Evolutionary conservation across 129 eudicot species (phyloP).

Genomic region (Flaveria robusta): DNA sequence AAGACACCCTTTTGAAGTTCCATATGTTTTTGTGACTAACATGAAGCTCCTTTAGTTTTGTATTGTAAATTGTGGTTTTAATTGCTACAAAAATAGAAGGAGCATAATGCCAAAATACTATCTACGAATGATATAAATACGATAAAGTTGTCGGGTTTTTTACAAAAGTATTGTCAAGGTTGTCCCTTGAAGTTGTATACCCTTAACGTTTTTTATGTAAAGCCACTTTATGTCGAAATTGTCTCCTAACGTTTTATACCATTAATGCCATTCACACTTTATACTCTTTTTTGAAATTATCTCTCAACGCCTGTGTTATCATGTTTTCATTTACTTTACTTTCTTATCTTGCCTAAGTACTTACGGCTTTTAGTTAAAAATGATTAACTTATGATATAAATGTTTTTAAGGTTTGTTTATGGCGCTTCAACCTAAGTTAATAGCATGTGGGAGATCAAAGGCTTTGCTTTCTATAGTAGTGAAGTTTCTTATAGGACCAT

Average conservation of each 20-base stretch:
- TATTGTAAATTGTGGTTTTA: not conserved
- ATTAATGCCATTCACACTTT: not conserved
- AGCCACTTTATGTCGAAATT: not conserved
- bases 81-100: not conserved
- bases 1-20: not conserved
- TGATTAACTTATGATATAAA: not conserved
- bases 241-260: not conserved
- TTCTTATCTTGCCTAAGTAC: not conserved
- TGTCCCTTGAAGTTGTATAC: constrained; percentile 19
- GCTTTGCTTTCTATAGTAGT: constrained; percentile 49
- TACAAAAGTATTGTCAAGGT: constrained; percentile 10
- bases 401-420: constrained; percentile 55
- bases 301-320: not conserved
- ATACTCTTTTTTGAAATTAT: not conserved
- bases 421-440: constrained; percentile 76
- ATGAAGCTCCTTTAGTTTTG: not conserved
- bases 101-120: not conserved
- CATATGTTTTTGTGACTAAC: not conserved
- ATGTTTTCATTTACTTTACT: not conserved
- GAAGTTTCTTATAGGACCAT: constrained; percentile 57
- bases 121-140: constrained; percentile 1
- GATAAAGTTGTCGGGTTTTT: constrained; percentile 8
- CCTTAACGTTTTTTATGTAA: not conserved
- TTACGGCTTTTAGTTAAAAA: not conserved
- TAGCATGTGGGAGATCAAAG: constrained; percentile 59